phyloP scores from a whole-genome alignment of 2,329 filamentous ascomycete genomes.

The Fusarium odoratissimum region DNA sequence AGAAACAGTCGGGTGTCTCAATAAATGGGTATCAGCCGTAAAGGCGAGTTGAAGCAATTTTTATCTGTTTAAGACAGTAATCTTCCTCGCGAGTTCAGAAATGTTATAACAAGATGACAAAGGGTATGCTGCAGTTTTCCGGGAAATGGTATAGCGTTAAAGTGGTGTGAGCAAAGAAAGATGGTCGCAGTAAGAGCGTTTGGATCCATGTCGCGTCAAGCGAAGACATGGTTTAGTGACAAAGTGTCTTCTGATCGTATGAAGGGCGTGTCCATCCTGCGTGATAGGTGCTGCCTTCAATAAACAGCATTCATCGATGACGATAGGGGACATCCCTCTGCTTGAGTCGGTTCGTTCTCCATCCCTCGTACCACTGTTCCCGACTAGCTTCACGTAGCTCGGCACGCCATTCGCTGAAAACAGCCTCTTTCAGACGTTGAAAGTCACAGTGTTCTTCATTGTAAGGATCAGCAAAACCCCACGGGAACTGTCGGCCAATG shows the following conservation, averaged over 20 bases:
- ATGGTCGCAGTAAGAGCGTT: constrained; percentile 31
- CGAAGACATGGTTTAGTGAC: constrained; percentile 16
- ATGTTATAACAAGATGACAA: constrained; percentile 42
- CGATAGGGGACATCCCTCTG: constrained; percentile 58
- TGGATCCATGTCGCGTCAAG: constrained; percentile 32
- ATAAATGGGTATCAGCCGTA: constrained; percentile 37
- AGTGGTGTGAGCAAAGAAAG: constrained; percentile 35
- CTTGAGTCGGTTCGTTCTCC: constrained; percentile 81
- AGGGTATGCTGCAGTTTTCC: constrained; percentile 53
- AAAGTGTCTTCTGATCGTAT: neutral
- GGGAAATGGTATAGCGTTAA: constrained; percentile 41
- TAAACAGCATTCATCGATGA: constrained; percentile 46
- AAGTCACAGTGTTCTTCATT: constrained; percentile 95
- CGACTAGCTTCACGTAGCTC: constrained; percentile 91
- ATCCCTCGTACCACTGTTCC: constrained; percentile 95
- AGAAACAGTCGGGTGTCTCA: constrained; percentile 23
- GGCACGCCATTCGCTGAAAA: constrained; percentile 92
- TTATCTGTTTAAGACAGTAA: constrained; percentile 11
- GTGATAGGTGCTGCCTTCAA: constrained; percentile 6
- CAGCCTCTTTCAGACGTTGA: constrained; percentile 85
- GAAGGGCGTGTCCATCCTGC: constrained; percentile 10
- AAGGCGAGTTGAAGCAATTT: constrained; percentile 22
- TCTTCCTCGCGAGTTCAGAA: constrained; percentile 35
- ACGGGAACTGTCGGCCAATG: constrained; percentile 90
- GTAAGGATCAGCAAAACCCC: constrained; percentile 96